Evolutionary conservation across 2,329 filamentous ascomycete genomes (phyloP).

Genomic region (Thermoascus crustaceus): DNA sequence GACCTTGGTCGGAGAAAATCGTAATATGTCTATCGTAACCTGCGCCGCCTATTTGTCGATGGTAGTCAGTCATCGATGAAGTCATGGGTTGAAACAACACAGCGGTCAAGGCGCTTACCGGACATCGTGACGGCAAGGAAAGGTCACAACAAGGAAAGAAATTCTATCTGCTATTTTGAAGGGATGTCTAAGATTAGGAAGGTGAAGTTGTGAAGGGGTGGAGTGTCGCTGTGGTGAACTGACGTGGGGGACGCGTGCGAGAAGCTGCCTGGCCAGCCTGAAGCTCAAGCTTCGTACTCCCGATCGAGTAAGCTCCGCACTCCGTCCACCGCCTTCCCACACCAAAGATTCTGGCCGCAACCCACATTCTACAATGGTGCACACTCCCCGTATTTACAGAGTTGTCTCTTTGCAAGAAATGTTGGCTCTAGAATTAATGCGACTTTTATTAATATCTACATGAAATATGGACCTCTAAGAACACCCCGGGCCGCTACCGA

Average conservation of each 20-base stretch:
- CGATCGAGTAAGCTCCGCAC: conserved; percentile 19
- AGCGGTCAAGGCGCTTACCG: conserved; percentile 24
- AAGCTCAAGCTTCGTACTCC: conserved; percentile 24
- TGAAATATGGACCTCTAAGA: too few relatives aligned
- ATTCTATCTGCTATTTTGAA: conserved; percentile 1
- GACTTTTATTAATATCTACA: too few relatives aligned
- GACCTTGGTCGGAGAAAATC: conserved; percentile 98
- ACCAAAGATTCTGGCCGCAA: too few relatives aligned
- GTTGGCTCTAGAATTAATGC: too few relatives aligned
- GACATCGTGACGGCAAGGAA: conserved; percentile 31
- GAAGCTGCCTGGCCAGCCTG: conserved; percentile 27
- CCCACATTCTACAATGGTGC: too few relatives aligned
- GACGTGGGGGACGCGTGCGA: conserved; percentile 24
- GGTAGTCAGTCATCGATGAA: conserved; percentile 21
- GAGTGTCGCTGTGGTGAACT: conserved; percentile 16
- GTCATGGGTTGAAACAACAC: conserved; percentile 16
- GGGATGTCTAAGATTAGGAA: conserved; percentile 1
- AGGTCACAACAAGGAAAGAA: conserved; percentile 8
- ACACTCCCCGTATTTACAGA: too few relatives aligned
- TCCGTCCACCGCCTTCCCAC: conserved; percentile 25
- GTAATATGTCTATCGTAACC: conserved; percentile 99
- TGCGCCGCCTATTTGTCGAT: conserved; percentile 55
- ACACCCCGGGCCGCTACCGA: too few relatives aligned
- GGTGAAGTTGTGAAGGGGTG: conserved; percentile 11
- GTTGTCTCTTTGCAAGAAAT: too few relatives aligned